Base-by-base conservation (phyloP, 805 yeast genomes). In the Cyberlindnera maritima region DNA sequence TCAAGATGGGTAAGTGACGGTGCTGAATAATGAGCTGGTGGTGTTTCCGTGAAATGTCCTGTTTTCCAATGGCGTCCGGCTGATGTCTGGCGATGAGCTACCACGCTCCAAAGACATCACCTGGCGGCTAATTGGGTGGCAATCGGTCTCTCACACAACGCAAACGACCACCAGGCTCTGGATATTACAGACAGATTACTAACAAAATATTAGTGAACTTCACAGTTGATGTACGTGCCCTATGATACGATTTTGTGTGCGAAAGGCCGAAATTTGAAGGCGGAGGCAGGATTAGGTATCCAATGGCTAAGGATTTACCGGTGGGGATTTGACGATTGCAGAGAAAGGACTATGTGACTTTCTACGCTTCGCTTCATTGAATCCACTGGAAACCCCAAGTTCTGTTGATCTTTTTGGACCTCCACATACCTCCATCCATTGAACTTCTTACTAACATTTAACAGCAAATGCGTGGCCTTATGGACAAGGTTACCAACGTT, bases 401-500 rank as follows among this genome's bases (percentile, higher is more conserved):
- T 21, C n/a, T n/a, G n/a, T n/a, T n/a, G n/a, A n/a, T n/a, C n/a
- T n/a, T n/a, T n/a, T n/a, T n/a, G n/a, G n/a, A n/a, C n/a, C n/a
- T n/a, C n/a, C n/a, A n/a, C n/a, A n/a, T n/a, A n/a, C n/a, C n/a
- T n/a, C n/a, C n/a, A n/a, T n/a, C n/a, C n/a, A n/a, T n/a, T n/a
- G n/a, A n/a, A 21, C 25, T 6, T 5, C 9, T 28, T 54, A 56
- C 60, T 56, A 56, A 56, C 60, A 31, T 32, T 21, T n/a, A 23
- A 28, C 23, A 75, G 77, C 97, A 94, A 81, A 92, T 94, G 85
- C 96, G 99, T 81, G 90, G 77, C 71, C 85, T 92, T 78, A 92
- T 92, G 99, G 98, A 94, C 95, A 86, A 85, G 79, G 97, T 91
- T 82, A 86, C 97, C 77, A 92, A 92, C 74, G 97, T 94, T 71